Evolutionary conservation across 345 rosid species (phyloP).

Genomic region (Eucalyptus regnans): DNA sequence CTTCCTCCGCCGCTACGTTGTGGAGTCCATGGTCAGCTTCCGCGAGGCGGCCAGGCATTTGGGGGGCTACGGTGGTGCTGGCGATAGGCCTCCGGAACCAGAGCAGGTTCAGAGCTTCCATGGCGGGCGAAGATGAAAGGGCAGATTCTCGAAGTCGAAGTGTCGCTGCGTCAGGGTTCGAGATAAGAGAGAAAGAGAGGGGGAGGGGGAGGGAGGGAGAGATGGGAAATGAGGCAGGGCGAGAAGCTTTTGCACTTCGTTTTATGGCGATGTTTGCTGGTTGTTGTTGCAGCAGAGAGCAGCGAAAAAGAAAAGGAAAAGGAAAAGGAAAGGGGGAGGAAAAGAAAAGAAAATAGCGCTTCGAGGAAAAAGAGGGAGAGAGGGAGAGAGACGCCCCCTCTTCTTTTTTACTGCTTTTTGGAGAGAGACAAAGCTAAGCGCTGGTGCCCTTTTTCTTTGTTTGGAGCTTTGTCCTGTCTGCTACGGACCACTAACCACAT

Average conservation of each 20-base stretch:
- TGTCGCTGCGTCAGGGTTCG: not conserved
- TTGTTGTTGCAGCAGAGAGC: not conserved
- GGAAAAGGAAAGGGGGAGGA: not conserved
- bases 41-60: not conserved
- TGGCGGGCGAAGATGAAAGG: not conserved
- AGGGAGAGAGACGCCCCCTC: not conserved
- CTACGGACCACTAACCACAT: not conserved
- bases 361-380: not conserved
- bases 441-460: not conserved
- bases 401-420: not conserved
- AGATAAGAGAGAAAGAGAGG: not conserved
- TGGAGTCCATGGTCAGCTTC: not conserved
- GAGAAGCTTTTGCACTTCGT: conserved; percentile 28
- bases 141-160: not conserved
- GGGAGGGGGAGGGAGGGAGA: not conserved
- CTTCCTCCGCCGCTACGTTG: conserved; percentile 15
- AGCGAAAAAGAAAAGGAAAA: not conserved
- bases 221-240: not conserved
- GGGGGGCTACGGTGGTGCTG: not conserved
- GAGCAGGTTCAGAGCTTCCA: conserved; percentile 71
- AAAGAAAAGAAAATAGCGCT: conserved; percentile 8
- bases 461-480: not conserved
- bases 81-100: conserved; percentile 37
- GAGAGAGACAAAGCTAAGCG: not conserved
- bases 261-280: conserved; percentile 4